A percentile compares a stretch with the other conserved stretches of the same genome.
phyloP scores from a whole-genome alignment of 768 basidiomycete genomes.

The Tremella yokohamensis region DNA sequence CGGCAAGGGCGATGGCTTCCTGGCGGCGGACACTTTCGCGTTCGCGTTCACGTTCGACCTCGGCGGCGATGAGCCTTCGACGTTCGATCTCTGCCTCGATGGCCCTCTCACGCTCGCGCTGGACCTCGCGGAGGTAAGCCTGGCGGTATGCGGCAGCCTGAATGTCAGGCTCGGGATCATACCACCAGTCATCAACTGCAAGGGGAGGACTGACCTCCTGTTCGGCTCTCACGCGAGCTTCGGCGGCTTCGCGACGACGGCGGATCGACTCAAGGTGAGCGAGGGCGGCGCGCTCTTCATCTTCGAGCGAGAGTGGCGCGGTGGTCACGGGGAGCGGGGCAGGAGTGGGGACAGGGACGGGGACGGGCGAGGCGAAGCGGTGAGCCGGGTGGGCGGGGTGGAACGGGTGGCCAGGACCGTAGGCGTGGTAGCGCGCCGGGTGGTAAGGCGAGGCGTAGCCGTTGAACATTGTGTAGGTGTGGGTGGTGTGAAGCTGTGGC shows the following conservation, averaged over 20 bases:
- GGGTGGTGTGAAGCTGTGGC: too few species aligned
- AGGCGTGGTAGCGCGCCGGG: too few species aligned
- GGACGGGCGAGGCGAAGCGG: background rate
- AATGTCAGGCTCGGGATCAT: slow-evolving; percentile 10
- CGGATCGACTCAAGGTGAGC: slow-evolving; percentile 39
- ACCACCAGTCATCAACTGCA: too few species aligned
- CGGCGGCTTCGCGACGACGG: slow-evolving; percentile 27
- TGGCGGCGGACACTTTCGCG: background rate
- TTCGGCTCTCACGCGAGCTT: slow-evolving; percentile 10
- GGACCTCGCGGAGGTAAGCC: slow-evolving; percentile 5
- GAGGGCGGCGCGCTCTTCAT: slow-evolving; percentile 39
- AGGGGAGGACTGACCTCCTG: slow-evolving; percentile 8
- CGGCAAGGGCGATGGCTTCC: slow-evolving; percentile 5
- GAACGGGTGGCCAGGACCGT: too few species aligned
- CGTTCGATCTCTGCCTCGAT: slow-evolving; percentile 5
- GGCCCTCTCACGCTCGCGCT: slow-evolving; percentile 5
- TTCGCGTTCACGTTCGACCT: slow-evolving; percentile 1
- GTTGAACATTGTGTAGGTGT: too few species aligned
- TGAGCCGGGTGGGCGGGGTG: too few species aligned
- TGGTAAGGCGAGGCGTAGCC: too few species aligned
- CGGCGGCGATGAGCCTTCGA: background rate
- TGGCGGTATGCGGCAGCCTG: slow-evolving; percentile 22
- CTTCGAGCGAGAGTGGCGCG: slow-evolving; percentile 15
- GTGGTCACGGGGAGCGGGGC: background rate
- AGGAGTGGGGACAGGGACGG: background rate